Evolutionary conservation across 352 stramenopile species (phyloP), one percentile per base, ranked within the genome.

Genomic region (Pythium angustatum): DNA sequence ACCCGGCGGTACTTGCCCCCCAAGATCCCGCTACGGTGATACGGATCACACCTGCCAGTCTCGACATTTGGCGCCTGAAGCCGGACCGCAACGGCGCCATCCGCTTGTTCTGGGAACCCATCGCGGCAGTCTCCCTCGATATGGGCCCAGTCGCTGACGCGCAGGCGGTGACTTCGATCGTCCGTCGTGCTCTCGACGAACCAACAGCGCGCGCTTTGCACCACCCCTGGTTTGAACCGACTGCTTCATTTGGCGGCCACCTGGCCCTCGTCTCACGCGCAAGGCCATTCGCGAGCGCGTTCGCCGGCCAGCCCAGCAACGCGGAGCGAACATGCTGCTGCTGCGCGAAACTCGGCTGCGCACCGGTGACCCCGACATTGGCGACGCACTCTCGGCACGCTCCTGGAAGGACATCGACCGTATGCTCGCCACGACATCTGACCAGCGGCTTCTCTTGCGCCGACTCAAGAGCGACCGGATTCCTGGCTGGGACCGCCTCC

Each of bases 391-490:
- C 26, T 24, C 6, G 3, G 4, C 10, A 1, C 26, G 45, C 3
- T 24, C 10, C 2, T 53, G 45, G 45, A 24, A 2, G 5, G 45
- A 53, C 26, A 53, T 53, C 27, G 31, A 33, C 36, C 34, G 11
- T 12, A 14, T 56, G 21, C 2, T 17, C 7, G 34, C 34, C 7
- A 33, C 34, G 12, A 44, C 51, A 3, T 31, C 21, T 5, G n/a
- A 24, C 2, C 51, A 58, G 12, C 33, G 31, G 3, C 49, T 56
- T 15, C 17, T 7, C 3, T 6, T 56, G 2, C 31, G 28, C 5
- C 17, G n/a, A 5, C 31, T 56, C 6, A 56, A 56, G n/a, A 31
- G 30, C 6, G 22, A 56, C 24, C n/a, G 41, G n/a, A 26, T 63
- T 6, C 30, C 45, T 1, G 47, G 57, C 15, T 64, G 47, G 33